Percentiles rank a stretch among this genome's conserved stretches.
Evolutionary conservation across 306 rosid species (phyloP).

Genomic region (Casuarina equisetifolia): DNA sequence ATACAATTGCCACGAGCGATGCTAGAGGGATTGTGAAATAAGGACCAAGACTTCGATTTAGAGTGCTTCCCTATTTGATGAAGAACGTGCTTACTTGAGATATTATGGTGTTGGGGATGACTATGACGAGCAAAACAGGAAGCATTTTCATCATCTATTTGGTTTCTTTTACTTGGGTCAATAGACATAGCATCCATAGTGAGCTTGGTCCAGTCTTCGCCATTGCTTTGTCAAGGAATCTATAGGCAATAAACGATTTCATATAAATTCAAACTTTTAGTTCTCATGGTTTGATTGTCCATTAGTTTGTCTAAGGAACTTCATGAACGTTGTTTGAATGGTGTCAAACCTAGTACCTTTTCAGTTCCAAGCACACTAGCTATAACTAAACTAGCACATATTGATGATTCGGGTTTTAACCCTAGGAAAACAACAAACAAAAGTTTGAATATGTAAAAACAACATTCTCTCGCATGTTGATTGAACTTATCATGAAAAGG

Average conservation of each 20-base stretch:
- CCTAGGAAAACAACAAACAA: too few species aligned
- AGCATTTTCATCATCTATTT: conserved; percentile 79
- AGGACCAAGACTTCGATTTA: conserved; percentile 57
- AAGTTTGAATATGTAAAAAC: too few species aligned
- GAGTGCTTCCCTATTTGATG: conserved; percentile 63
- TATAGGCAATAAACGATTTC: conserved; percentile 21
- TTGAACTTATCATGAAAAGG: too few species aligned
- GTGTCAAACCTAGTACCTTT: too few species aligned
- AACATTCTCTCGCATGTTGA: too few species aligned
- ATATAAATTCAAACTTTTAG: not conserved
- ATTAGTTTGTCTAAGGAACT: too few species aligned
- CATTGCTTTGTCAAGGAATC: conserved; percentile 79
- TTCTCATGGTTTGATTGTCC: not conserved
- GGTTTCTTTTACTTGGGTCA: conserved; percentile 88
- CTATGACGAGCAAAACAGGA: conserved; percentile 56
- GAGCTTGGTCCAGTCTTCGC: conserved; percentile 40
- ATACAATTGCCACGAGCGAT: conserved; percentile 45
- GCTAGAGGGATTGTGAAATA: conserved; percentile 67
- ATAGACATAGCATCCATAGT: conserved; percentile 64
- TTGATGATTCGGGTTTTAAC: too few species aligned
- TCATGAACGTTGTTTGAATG: too few species aligned
- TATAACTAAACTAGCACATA: too few species aligned
- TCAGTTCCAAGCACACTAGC: too few species aligned
- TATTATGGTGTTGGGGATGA: conserved; percentile 54
- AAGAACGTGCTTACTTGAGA: conserved; percentile 56